Evolutionary conservation across 2,329 filamentous ascomycete genomes (phyloP), one percentile per base, ranked within the genome.

Genomic region (Lecanicillium sp.): DNA sequence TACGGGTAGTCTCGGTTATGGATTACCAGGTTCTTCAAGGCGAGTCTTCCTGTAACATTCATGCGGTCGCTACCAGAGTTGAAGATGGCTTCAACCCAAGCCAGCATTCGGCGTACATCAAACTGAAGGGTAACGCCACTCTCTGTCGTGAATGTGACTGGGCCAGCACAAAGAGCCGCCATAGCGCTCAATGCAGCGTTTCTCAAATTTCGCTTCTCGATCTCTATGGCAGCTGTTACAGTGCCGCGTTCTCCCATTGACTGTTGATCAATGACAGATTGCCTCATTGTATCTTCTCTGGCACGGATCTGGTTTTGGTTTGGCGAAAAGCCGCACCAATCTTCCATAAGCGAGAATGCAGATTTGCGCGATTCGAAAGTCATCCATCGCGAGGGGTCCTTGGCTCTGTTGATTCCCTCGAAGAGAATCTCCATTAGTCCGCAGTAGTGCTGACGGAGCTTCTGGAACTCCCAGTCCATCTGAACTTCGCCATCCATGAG

Each of bases 311-410:
- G 87, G 12, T 71, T 75, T 62, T 94, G 89, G 54, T 96, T 95
- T 0, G 90, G 89, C 7, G 90, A 95, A 63, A 94, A 96, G 2
- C 93, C 93, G 62, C 93, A 98, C 94, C 94, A 98, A 55, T 97
- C 91, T 66, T 98, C 93, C 90, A 98, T 97, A 40, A 98, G 71
- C 1, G 90, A 84, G 61, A 98, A 98, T 0, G 91, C 87, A 5
- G 93, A 96, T 62, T 96, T 95, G 33, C 94, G 78, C 11, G 90
- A 88, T 63, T 98, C 93, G 60, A 98, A 98, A 0, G 93, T 90
- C 81, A 98, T 93, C 91, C 93, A 98, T 26, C 89, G 79, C 4
- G 88, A 84, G 2, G 90, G 86, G 51, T 96, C 88, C 52, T 83
- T 83, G 0, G 89, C 89, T 44, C 84, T 79, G 56, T 91, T 93